A percentile compares a stretch with the other conserved stretches of the same genome.
Conservation (phyloP, 202 grass and related monocot species). For the Setaria italica region DNA sequence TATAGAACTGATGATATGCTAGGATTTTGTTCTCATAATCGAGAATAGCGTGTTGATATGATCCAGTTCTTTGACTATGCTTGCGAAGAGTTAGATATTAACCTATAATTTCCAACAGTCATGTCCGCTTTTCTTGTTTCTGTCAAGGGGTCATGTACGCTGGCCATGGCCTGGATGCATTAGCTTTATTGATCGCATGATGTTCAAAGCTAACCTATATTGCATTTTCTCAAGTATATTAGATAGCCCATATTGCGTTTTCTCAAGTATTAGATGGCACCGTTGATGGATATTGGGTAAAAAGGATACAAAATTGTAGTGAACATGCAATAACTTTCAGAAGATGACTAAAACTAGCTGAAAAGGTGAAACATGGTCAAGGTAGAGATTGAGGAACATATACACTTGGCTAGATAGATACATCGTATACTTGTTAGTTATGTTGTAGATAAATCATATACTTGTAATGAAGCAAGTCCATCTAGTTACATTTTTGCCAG, state of each 20-base stretch:
- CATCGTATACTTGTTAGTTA: neutral
- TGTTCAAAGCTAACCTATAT: conserved; percentile 8
- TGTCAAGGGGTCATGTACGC: neutral
- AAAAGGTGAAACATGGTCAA: conserved; percentile 10
- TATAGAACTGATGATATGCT: neutral
- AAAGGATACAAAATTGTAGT: neutral
- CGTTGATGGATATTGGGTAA: neutral
- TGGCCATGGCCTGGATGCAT: neutral
- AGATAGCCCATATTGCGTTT: conserved; percentile 1
- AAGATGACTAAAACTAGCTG: neutral
- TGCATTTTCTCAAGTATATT: conserved; percentile 2
- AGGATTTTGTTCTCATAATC: neutral
- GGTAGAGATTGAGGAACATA: neutral
- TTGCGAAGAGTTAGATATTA: neutral
- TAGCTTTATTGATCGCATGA: neutral
- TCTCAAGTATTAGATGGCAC: neutral
- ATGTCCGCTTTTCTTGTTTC: neutral
- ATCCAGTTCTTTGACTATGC: neutral
- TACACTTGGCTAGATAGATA: neutral
- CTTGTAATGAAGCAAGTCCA: neutral
- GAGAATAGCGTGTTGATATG: neutral
- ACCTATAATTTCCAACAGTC: neutral
- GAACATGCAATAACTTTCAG: neutral
- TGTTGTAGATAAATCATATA: conserved; percentile 12
- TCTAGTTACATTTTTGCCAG: neutral